These are phyloP conservation scores for Zoysia pacifica DNA, from an alignment of 176 grass and related monocot species.

Conservation along the genomic window DNA sequence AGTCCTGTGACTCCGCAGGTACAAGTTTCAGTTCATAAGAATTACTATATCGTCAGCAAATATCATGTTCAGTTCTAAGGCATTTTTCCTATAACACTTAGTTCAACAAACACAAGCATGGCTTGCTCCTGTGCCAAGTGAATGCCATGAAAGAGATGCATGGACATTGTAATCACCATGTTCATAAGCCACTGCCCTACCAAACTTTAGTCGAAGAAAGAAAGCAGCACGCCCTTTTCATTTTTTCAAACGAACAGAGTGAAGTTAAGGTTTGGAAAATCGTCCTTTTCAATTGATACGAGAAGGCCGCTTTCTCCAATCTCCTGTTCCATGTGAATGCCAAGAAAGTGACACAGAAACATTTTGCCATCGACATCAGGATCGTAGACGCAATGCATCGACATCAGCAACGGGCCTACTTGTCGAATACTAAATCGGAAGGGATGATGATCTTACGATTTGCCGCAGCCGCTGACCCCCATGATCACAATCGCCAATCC, in stretches of 20 bases:
- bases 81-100: no score
- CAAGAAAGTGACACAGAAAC: neutral
- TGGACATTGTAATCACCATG: no score
- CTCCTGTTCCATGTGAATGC: neutral
- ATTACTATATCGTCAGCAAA: neutral
- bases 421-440: neutral
- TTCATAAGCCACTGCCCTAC: neutral
- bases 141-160: no score
- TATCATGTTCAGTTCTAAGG: neutral
- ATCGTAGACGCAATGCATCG: neutral
- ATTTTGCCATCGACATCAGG: conserved; percentile 13
- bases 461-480: conserved; percentile 89
- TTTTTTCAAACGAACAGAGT: neutral
- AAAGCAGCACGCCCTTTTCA: neutral
- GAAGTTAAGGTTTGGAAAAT: neutral
- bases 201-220: no score
- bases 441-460: conserved; percentile 65
- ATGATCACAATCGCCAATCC: conserved; percentile 78
- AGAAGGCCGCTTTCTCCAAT: neutral
- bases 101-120: no score
- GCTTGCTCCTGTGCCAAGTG: no score
- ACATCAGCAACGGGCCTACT: no score
- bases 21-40: no score
- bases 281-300: neutral
- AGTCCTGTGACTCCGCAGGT: conserved; percentile 39